A percentile compares a stretch with the other conserved stretches of the same genome.
Conservation (phyloP, 768 basidiomycete genomes). For the Suillus occidentalis region DNA sequence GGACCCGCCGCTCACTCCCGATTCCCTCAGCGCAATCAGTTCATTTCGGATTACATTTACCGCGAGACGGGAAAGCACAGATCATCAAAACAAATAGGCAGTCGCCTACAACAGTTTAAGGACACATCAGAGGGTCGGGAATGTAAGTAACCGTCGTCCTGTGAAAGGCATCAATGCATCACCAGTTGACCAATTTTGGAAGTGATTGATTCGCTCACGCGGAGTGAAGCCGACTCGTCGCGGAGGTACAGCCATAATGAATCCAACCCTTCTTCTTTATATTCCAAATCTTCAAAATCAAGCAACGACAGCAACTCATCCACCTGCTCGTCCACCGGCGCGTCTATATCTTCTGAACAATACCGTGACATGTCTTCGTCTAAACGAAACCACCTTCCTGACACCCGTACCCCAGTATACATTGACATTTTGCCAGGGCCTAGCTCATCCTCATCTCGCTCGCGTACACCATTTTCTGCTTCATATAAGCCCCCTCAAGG, state of each 20-base stretch:
- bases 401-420: conserved; percentile 31
- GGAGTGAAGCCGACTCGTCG: conserved; percentile 21
- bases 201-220: conserved; percentile 36
- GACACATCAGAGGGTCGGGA: conserved; percentile 73
- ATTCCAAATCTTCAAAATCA: conserved; percentile 9
- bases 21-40: conserved; percentile 77
- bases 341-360: conserved; percentile 15
- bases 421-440: conserved; percentile 35
- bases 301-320: conserved; percentile 19
- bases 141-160: conserved; percentile 44
- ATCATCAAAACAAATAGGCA: conserved; percentile 79
- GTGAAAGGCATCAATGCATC: not conserved
- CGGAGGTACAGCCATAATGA: conserved; percentile 17
- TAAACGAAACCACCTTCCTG: conserved; percentile 23
- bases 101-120: conserved; percentile 74
- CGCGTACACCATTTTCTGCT: not conserved
- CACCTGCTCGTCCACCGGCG: conserved; percentile 19
- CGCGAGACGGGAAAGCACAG: conserved; percentile 66
- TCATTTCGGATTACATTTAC: conserved; percentile 77
- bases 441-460: conserved; percentile 5
- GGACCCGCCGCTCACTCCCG: conserved; percentile 64
- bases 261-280: conserved; percentile 28
- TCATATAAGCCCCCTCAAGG: not conserved
- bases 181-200: conserved; percentile 24
- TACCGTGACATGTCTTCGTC: conserved; percentile 24